Conservation (phyloP, 2,329 filamentous ascomycete species). For the Cytospora mali region DNA sequence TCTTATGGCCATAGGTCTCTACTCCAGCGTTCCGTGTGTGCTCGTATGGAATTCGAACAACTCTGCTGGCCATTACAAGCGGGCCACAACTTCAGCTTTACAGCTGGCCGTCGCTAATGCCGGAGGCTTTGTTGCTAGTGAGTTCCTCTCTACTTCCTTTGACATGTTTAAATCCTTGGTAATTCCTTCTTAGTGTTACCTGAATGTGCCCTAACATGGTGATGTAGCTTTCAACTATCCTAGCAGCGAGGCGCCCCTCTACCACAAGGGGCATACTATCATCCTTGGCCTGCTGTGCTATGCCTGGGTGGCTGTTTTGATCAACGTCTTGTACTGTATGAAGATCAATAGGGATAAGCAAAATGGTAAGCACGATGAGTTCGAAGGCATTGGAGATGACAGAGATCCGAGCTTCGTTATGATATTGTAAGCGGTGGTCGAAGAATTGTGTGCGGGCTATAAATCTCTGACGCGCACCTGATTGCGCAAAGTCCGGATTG, state of each 20-base stretch:
- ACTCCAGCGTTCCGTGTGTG: constrained; percentile 63
- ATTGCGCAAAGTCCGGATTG: too few relatives aligned
- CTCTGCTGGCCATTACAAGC: constrained; percentile 69
- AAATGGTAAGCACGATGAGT: constrained; percentile 60
- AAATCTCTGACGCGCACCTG: too few relatives aligned
- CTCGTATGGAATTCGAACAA: constrained; percentile 71
- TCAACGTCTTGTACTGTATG: constrained; percentile 63
- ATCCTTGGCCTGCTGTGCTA: constrained; percentile 62
- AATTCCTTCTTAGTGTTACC: not conserved
- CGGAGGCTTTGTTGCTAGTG: constrained; percentile 66
- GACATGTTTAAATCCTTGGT: not conserved
- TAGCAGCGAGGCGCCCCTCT: constrained; percentile 56
- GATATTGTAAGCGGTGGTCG: constrained; percentile 50
- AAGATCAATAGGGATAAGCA: constrained; percentile 67
- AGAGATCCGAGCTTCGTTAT: constrained; percentile 64
- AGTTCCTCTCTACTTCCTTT: constrained; percentile 30
- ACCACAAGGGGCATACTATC: constrained; percentile 63
- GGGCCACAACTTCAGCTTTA: constrained; percentile 66
- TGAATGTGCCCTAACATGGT: not conserved
- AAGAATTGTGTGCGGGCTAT: too few relatives aligned
- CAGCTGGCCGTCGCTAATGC: constrained; percentile 69
- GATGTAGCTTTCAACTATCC: constrained; percentile 61
- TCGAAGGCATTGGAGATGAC: constrained; percentile 61
- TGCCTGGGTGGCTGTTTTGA: constrained; percentile 63
- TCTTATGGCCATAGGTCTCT: constrained; percentile 67